Evolutionary conservation across 257 asterid genomes (phyloP).

Genomic region (Anisodus tanguticus): DNA sequence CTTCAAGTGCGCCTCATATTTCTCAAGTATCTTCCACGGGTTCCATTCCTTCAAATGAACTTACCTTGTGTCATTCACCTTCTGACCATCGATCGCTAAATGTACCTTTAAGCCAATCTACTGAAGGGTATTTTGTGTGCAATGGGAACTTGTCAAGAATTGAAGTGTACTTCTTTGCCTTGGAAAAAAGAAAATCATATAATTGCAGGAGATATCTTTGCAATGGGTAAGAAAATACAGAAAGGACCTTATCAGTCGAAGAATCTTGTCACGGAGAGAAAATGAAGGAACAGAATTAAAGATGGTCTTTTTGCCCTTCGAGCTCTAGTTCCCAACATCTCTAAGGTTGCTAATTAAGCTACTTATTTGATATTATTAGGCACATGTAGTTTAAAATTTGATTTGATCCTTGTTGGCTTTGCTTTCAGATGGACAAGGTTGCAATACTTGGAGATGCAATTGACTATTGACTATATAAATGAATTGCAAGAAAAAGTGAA

Average conservation of each 20-base stretch:
- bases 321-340: constrained; percentile 76
- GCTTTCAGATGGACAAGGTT: constrained; percentile 66
- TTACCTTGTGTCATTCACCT: constrained; percentile 34
- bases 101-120: constrained; percentile 41
- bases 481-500: constrained; percentile 49
- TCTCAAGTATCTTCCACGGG: constrained; percentile 48
- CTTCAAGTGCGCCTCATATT: constrained; percentile 18
- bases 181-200: constrained; percentile 18
- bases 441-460: constrained; percentile 70
- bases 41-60: constrained; percentile 58
- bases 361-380: not conserved
- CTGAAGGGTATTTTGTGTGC: constrained; percentile 37
- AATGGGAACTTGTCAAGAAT: constrained; percentile 36
- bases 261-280: constrained; percentile 85
- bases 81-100: constrained; percentile 31
- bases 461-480: constrained; percentile 59
- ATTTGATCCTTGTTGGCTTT: not conserved
- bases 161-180: constrained; percentile 30
- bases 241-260: constrained; percentile 65
- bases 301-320: constrained; percentile 71
- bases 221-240: constrained; percentile 40
- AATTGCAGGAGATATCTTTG: constrained; percentile 26
- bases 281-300: constrained; percentile 76
- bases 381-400: not conserved
- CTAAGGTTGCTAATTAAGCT: constrained; percentile 57